Percentiles rank a stretch among this genome's conserved stretches.
These are phyloP conservation scores for Ophiostoma perfectum DNA, from an alignment of 2,329 filamentous ascomycete species.

Conservation along the genomic window DNA sequence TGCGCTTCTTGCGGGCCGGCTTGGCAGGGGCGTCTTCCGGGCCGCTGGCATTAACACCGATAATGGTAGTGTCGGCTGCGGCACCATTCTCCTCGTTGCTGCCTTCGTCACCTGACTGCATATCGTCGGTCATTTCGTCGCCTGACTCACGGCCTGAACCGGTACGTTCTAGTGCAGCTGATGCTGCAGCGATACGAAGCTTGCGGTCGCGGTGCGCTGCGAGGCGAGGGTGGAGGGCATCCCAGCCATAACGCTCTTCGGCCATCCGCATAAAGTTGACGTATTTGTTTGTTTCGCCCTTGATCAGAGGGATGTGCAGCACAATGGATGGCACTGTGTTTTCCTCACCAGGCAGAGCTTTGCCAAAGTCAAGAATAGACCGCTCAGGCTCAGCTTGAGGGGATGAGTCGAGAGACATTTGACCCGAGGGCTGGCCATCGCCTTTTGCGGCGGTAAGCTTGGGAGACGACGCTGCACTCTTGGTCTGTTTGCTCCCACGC, in stretches of 20 bases:
- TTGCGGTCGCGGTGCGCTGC: constrained; percentile 85
- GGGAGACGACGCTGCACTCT: constrained; percentile 42
- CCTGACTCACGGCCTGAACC: constrained; percentile 63
- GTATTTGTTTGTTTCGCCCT: constrained; percentile 79
- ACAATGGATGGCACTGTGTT: constrained; percentile 68
- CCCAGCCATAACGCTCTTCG: constrained; percentile 89
- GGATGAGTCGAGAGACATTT: constrained; percentile 30
- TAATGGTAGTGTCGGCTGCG: constrained; percentile 42
- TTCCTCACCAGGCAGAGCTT: constrained; percentile 55
- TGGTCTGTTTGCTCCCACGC: constrained; percentile 34
- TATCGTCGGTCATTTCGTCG: constrained; percentile 80
- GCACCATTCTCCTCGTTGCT: constrained; percentile 82
- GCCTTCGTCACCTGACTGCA: constrained; percentile 63
- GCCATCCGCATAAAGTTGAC: constrained; percentile 94
- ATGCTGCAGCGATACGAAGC: constrained; percentile 79
- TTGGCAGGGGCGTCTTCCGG: constrained; percentile 57
- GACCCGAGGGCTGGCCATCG: constrained; percentile 29
- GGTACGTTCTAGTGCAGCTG: constrained; percentile 74
- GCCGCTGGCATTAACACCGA: constrained; percentile 42
- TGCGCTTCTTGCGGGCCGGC: constrained; percentile 69
- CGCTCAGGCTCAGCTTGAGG: constrained; percentile 39
- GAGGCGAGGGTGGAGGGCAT: constrained; percentile 83
- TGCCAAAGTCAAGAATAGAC: constrained; percentile 58
- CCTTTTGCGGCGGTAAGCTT: constrained; percentile 48
- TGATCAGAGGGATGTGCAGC: constrained; percentile 67